Base-by-base conservation (phyloP, 2,329 filamentous ascomycete genomes). In the Boeremia lycopersici region DNA sequence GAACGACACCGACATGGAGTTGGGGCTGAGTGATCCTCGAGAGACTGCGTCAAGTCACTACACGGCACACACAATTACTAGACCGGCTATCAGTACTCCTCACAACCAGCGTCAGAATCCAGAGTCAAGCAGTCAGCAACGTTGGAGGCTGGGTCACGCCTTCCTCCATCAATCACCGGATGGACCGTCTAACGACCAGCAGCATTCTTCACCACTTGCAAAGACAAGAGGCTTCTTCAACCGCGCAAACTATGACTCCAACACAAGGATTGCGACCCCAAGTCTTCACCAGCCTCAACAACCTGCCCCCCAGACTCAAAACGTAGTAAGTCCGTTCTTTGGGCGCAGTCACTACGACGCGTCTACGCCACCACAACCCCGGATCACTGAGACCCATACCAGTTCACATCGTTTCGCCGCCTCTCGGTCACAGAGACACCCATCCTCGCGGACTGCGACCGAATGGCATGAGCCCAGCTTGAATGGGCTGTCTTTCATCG, bases 241-340 rank as follows among this genome's bases (percentile, higher is more conserved):
- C 6, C 54, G 59, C 47, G 39, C 43, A 10, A 33, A 56, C 12
- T 42, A 59, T 15, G 33, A 54, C 5, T 15, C 44, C 10, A 25
- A 38, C 6, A 7, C 42, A 11, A 47, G 51, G 17, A 45, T 54
- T 1, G 23, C 30, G 9, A 42, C 13, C n/a, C 30, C 36, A 38
- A 26, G 19, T 17, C 17, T 6, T n/a, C 23, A 6, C n/a, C 36
- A 38, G 6, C n/a, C 23, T 4, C 52, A 46, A 23, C 46, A 63
- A 39, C 57, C 64, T n/a, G 44, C 35, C 4, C 53, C 46, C 13
- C 59, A 63, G 50, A 47, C 62, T 44, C 61, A 71, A 40, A 70
- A 35, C 65, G 71, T 77, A 48, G 66, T 73, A 64, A 78, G 76
- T 71, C 74, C 76, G 9, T 77, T 76, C 58, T 77, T 78, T 58